These are phyloP conservation scores for Aspergillus proliferans DNA, from an alignment of 2,329 filamentous ascomycete genomes.

Conservation along the genomic window DNA sequence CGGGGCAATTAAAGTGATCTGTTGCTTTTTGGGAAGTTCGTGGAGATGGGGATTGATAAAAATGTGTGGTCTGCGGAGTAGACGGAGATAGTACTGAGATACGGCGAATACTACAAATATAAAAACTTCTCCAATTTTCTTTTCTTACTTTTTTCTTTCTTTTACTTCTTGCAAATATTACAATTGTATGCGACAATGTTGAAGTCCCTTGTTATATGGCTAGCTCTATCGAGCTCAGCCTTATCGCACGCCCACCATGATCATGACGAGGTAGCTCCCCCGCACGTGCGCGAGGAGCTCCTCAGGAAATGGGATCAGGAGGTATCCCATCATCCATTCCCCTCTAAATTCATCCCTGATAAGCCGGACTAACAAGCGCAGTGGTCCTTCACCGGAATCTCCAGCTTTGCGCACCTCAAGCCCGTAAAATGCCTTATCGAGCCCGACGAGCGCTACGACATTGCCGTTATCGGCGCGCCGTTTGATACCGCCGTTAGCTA, in stretches of 20 bases:
- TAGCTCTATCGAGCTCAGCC: constrained; percentile 29
- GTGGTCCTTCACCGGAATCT: constrained; percentile 68
- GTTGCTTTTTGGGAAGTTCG: neutral
- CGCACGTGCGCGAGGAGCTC: constrained; percentile 37
- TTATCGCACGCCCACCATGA: constrained; percentile 36
- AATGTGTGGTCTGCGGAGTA: neutral
- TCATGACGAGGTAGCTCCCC: constrained; percentile 33
- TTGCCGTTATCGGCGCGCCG: constrained; percentile 65
- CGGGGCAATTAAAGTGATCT: neutral
- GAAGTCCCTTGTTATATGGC: constrained; percentile 14
- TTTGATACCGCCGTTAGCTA: constrained; percentile 71
- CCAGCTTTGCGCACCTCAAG: constrained; percentile 65
- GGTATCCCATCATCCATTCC: constrained; percentile 21
- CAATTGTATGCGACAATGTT: neutral
- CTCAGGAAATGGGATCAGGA: constrained; percentile 45
- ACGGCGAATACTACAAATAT: neutral
- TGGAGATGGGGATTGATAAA: neutral
- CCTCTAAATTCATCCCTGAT: neutral
- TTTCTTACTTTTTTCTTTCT: neutral
- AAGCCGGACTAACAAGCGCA: constrained; percentile 13
- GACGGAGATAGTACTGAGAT: neutral
- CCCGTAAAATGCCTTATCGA: constrained; percentile 64
- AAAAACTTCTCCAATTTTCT: constrained; percentile 4
- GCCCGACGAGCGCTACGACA: constrained; percentile 59
- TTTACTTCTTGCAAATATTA: neutral